These are phyloP conservation scores for Calocera viscosa DNA, from an alignment of 768 basidiomycete genomes.

Conservation along the genomic window DNA sequence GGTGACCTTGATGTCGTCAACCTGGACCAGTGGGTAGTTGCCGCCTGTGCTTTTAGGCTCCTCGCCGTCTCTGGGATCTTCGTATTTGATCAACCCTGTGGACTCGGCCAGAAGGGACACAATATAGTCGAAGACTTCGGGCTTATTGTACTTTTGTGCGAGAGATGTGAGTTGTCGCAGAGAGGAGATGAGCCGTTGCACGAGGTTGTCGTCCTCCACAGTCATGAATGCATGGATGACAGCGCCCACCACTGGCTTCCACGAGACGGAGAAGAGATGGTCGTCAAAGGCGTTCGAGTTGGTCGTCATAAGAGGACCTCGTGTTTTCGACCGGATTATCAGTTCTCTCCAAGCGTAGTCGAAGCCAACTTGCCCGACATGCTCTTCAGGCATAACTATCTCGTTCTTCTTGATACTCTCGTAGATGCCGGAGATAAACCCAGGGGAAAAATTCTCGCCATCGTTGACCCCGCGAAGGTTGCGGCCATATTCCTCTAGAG, in stretches of 20 bases:
- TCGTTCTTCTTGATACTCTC: constrained; percentile 89
- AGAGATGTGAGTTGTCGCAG: constrained; percentile 92
- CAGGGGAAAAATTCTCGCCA: constrained; percentile 64
- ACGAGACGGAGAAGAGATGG: constrained; percentile 87
- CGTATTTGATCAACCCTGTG: constrained; percentile 57
- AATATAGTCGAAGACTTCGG: constrained; percentile 94
- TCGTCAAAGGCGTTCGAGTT: constrained; percentile 71
- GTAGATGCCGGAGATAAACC: constrained; percentile 80
- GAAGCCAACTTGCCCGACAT: constrained; percentile 90
- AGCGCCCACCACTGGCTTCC: constrained; percentile 87
- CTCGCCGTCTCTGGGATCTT: constrained; percentile 45
- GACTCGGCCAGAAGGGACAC: constrained; percentile 86
- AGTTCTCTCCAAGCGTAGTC: constrained; percentile 99
- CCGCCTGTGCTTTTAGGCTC: constrained; percentile 42
- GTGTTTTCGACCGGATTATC: constrained; percentile 61
- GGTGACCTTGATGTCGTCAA: constrained; percentile 79
- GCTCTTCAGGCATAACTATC: constrained; percentile 96
- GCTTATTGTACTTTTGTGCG: constrained; percentile 75
- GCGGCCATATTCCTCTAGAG: constrained; percentile 82
- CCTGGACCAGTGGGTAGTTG: constrained; percentile 77
- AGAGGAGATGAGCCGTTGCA: constrained; percentile 88
- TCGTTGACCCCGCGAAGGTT: constrained; percentile 91
- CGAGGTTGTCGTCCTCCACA: constrained; percentile 92
- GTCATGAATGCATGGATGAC: constrained; percentile 92
- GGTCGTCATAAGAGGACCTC: constrained; percentile 61